These are phyloP conservation scores for Yamadazyma diospyri DNA, from an alignment of 1,139 yeast species.

Conservation along the genomic window DNA sequence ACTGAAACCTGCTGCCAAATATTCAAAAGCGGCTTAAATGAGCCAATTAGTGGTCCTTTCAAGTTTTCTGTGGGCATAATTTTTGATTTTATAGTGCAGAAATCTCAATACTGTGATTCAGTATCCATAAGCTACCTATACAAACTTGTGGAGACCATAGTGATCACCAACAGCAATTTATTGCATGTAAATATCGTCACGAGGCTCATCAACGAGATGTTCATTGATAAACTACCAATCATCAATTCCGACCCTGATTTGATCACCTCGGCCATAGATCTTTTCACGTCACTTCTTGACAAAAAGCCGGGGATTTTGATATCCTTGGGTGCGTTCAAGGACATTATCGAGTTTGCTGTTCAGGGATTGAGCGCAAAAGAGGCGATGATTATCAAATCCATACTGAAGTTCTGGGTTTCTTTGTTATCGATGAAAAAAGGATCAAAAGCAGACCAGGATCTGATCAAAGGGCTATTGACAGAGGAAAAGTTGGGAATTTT, in stretches of 20 bases:
- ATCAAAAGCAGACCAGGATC: constrained; percentile 41
- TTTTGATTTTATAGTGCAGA: constrained; percentile 42
- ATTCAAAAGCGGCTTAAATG: constrained; percentile 54
- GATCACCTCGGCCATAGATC: constrained; percentile 40
- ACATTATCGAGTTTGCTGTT: constrained; percentile 40
- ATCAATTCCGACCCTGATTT: constrained; percentile 53
- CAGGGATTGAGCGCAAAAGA: constrained; percentile 53
- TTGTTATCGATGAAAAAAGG: constrained; percentile 55
- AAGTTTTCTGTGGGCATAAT: constrained; percentile 46
- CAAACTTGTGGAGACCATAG: constrained; percentile 38
- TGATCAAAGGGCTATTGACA: constrained; percentile 29
- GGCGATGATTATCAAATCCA: constrained; percentile 59
- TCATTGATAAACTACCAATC: constrained; percentile 29
- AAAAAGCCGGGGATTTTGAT: constrained; percentile 49
- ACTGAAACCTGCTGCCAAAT: constrained; percentile 57
- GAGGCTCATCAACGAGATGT: constrained; percentile 24
- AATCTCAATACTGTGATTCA: constrained; percentile 26
- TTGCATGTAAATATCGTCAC: constrained; percentile 28
- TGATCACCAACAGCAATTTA: constrained; percentile 29
- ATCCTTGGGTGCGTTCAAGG: constrained; percentile 28
- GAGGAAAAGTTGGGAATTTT: constrained; percentile 35
- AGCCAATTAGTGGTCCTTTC: constrained; percentile 55
- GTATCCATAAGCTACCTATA: constrained; percentile 39
- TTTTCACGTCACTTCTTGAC: constrained; percentile 46
- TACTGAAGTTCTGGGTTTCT: constrained; percentile 63